Percentiles rank a stretch among this genome's conserved stretches.
Evolutionary conservation across 169 alveolate species (phyloP).

Genomic region (Perkinsus chesapeaki): DNA sequence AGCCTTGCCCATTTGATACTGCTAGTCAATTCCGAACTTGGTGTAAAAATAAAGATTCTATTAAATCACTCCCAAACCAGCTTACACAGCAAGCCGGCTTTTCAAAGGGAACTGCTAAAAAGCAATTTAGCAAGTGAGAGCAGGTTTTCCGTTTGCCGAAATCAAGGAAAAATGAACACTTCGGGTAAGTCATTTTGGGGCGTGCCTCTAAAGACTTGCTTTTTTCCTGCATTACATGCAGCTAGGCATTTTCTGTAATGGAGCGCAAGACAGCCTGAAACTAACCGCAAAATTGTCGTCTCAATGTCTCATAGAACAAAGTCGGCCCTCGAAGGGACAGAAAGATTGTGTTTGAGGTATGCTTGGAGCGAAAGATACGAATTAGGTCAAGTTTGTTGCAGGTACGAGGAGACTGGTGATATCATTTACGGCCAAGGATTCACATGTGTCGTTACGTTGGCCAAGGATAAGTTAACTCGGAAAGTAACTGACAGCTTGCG

Average conservation of each 20-base stretch:
- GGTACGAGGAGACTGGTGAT: neutral
- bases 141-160: too few relatives aligned
- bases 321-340: neutral
- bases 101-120: too few relatives aligned
- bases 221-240: neutral
- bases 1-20: too few relatives aligned
- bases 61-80: too few relatives aligned
- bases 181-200: too few relatives aligned
- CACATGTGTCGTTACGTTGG: neutral
- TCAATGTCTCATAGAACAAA: neutral
- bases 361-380: neutral
- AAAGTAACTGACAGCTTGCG: neutral
- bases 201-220: too few relatives aligned
- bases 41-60: too few relatives aligned
- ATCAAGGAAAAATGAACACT: too few relatives aligned
- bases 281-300: neutral
- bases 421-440: neutral
- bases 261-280: too few relatives aligned
- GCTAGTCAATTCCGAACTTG: too few relatives aligned
- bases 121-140: too few relatives aligned
- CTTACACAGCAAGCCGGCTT: too few relatives aligned
- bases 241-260: neutral
- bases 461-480: neutral
- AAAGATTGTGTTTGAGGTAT: neutral
- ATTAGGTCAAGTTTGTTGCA: neutral